Evolutionary conservation across 208 protist genomes (phyloP).

Genomic region (Crithidia bombi): DNA sequence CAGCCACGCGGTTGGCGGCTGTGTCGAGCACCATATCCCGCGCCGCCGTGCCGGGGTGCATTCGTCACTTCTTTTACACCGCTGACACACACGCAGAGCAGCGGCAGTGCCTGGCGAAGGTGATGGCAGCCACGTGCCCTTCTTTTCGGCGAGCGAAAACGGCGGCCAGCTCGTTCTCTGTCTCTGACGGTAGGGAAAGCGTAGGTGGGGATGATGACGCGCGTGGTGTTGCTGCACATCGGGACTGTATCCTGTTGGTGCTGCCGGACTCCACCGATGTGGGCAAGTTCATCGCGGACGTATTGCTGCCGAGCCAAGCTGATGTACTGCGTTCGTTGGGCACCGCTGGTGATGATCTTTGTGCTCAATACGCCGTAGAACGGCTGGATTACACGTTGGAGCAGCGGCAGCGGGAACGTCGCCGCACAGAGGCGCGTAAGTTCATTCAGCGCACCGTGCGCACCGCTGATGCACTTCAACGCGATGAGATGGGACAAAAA

Average conservation of each 20-base stretch:
- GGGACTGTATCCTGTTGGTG: constrained; percentile 54
- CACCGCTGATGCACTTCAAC: not conserved
- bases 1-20: constrained; percentile 22
- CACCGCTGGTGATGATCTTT: not conserved
- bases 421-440: constrained; percentile 33
- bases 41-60: constrained; percentile 63
- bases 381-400: constrained; percentile 47
- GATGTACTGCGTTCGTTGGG: constrained; percentile 13
- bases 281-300: constrained; percentile 48
- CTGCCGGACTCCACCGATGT: constrained; percentile 64
- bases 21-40: constrained; percentile 52
- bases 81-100: constrained; percentile 81
- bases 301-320: constrained; percentile 59
- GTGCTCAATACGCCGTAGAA: constrained; percentile 38
- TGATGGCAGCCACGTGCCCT: constrained; percentile 42
- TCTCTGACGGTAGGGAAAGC: not conserved
- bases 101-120: constrained; percentile 57
- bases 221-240: constrained; percentile 1
- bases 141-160: not conserved
- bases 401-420: constrained; percentile 39
- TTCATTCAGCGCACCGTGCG: constrained; percentile 50
- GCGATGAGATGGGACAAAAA: not conserved
- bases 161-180: not conserved
- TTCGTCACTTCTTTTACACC: constrained; percentile 82
- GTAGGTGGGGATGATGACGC: not conserved